Evolutionary conservation across 352 stramenopile genomes (phyloP).

Genomic region (Ophiocytium majus): DNA sequence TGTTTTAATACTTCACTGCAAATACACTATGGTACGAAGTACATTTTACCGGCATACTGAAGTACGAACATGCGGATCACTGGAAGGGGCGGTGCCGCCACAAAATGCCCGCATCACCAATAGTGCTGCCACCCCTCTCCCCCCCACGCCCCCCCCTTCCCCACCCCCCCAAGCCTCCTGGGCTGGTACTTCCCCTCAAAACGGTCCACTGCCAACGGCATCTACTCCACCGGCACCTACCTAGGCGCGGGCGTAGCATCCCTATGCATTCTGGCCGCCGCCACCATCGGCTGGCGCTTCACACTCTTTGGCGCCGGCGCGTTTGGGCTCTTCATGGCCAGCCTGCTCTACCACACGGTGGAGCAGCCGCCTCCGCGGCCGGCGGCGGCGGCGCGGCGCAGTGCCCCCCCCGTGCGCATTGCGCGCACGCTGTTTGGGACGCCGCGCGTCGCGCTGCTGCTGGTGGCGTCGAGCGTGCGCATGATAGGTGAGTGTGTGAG

Average conservation of each 20-base stretch:
- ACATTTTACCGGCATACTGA: too few relatives aligned
- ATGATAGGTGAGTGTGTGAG: conserved; percentile 56
- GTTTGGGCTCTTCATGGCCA: conserved; percentile 31
- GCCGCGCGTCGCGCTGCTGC: conserved; percentile 40
- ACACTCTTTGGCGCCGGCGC: conserved; percentile 41
- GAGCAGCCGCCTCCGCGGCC: conserved; percentile 20
- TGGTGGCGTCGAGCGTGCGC: conserved; percentile 49
- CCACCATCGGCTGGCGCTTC: conserved; percentile 51
- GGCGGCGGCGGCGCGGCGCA: not conserved
- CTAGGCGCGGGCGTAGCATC: conserved; percentile 51
- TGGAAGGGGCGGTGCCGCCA: too few relatives aligned
- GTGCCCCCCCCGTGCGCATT: not conserved
- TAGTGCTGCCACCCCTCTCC: conserved; percentile 19
- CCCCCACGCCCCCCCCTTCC: too few relatives aligned
- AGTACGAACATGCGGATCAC: too few relatives aligned
- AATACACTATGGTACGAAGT: too few relatives aligned
- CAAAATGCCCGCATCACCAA: conserved; percentile 30
- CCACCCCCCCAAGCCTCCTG: conserved; percentile 35
- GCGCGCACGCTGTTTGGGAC: conserved; percentile 5
- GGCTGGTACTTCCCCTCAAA: conserved; percentile 40
- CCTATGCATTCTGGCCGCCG: conserved; percentile 52
- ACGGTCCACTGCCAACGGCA: conserved; percentile 58
- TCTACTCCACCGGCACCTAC: conserved; percentile 59
- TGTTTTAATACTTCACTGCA: too few relatives aligned
- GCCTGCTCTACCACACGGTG: conserved; percentile 54